phyloP scores from a whole-genome alignment of 164 flowering plant species.

The Sextonia rubra region DNA sequence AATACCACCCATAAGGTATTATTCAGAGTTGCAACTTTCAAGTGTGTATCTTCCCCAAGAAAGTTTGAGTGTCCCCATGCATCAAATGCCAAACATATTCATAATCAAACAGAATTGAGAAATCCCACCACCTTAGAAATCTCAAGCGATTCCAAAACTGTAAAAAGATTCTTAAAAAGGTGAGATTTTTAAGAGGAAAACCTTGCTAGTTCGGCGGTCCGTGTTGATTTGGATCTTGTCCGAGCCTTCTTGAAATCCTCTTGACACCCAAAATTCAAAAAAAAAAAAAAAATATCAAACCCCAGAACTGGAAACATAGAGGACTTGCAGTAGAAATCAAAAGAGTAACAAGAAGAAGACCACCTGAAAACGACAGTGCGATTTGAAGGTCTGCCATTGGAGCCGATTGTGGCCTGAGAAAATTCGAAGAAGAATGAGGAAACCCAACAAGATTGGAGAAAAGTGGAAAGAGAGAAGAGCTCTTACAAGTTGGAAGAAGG shows the following conservation, averaged over 20 bases:
- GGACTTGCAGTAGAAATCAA: not conserved
- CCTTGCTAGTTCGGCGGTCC: conserved; percentile 73
- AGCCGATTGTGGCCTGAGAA: conserved; percentile 71
- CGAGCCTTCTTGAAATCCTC: conserved; percentile 66
- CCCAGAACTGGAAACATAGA: not conserved
- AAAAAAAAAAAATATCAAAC: not conserved
- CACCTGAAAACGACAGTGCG: conserved; percentile 93
- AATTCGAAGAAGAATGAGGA: conserved; percentile 1
- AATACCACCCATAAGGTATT: not conserved
- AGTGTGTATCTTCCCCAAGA: no score
- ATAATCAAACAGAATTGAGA: not conserved
- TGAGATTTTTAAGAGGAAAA: conserved; percentile 10
- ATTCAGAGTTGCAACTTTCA: no score
- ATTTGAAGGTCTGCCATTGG: conserved; percentile 74
- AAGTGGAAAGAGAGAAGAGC: not conserved
- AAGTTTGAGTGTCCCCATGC: not conserved
- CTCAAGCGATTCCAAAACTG: no score
- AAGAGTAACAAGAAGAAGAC: conserved; percentile 1
- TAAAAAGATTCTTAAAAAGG: no score
- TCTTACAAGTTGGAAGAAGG: conserved; percentile 63
- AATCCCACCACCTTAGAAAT: no score
- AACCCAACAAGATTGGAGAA: not conserved
- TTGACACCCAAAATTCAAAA: conserved; percentile 23
- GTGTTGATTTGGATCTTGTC: conserved; percentile 76
- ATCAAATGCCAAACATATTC: not conserved